A percentile compares a stretch with the other conserved stretches of the same genome.
phyloP scores from a whole-genome alignment of 2,329 filamentous ascomycete genomes.

The Aspergillus jensenii region DNA sequence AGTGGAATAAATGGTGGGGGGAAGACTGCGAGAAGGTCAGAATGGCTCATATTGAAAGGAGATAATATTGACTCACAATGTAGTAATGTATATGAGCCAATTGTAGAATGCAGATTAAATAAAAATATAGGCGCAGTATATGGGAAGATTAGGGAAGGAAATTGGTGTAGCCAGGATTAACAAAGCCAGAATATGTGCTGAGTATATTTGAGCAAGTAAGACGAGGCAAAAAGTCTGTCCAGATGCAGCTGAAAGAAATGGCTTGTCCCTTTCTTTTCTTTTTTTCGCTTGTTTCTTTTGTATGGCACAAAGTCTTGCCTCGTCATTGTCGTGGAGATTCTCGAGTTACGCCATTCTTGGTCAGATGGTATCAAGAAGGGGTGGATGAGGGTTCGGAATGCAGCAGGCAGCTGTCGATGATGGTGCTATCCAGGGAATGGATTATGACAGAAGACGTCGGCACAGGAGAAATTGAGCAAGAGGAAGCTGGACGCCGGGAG shows the following conservation, averaged over 20 bases:
- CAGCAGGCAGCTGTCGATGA: neutral
- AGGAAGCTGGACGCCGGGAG: neutral
- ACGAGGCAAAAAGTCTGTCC: slow-evolving; percentile 1
- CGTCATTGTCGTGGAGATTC: slow-evolving; percentile 17
- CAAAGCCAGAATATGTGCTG: slow-evolving; percentile 1
- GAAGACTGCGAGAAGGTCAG: neutral
- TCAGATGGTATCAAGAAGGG: slow-evolving; percentile 17
- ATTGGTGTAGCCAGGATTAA: neutral
- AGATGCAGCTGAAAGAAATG: neutral
- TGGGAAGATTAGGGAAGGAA: neutral
- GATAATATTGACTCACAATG: neutral
- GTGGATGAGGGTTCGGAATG: slow-evolving; percentile 11
- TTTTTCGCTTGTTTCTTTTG: slow-evolving; percentile 19
- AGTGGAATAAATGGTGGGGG: neutral
- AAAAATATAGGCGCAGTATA: neutral
- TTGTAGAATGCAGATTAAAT: neutral
- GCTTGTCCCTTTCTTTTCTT: slow-evolving; percentile 15
- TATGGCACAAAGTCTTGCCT: slow-evolving; percentile 12
- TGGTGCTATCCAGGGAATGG: slow-evolving; percentile 6
- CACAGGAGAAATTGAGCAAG: neutral
- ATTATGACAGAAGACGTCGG: slow-evolving; percentile 5
- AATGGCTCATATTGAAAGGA: neutral
- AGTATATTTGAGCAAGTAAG: slow-evolving; percentile 5
- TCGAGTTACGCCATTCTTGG: slow-evolving; percentile 22
- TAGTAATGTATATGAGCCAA: neutral